A percentile compares a stretch with the other conserved stretches of the same genome.
Conservation (phyloP, 2,329 filamentous ascomycete genomes). For the Cordyceps fumosorosea region DNA sequence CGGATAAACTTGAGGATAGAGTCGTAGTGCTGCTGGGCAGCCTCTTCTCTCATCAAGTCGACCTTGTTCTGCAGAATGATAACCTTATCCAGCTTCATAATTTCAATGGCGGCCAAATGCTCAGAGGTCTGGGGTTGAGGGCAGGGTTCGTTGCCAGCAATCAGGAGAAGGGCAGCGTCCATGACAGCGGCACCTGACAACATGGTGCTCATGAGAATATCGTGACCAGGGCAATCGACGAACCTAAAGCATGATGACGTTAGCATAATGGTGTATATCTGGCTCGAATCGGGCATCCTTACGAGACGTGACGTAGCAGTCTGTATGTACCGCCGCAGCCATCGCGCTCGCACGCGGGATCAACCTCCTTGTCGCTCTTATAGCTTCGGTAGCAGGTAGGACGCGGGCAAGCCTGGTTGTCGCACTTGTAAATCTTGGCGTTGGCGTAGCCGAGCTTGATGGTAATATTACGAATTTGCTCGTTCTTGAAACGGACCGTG, state of each 20-base stretch:
- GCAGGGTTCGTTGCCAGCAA: conserved; percentile 97
- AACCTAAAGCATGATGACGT: conserved; percentile 50
- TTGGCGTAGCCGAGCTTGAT: conserved; percentile 99
- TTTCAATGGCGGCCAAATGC: conserved; percentile 97
- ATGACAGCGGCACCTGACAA: conserved; percentile 98
- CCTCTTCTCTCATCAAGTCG: conserved; percentile 94
- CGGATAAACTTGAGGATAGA: conserved; percentile 98
- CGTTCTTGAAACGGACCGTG: conserved; percentile 99
- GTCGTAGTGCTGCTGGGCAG: conserved; percentile 87
- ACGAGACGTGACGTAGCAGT: conserved; percentile 87
- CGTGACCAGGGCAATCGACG: conserved; percentile 98
- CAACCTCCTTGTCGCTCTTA: conserved; percentile 98
- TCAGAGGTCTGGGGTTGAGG: conserved; percentile 98
- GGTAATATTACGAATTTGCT: conserved; percentile 97
- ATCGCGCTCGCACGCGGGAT: conserved; percentile 90
- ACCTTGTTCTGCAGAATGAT: conserved; percentile 99
- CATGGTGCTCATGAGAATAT: conserved; percentile 99
- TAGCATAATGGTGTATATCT: not conserved
- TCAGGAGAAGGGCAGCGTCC: conserved; percentile 93
- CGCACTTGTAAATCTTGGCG: conserved; percentile 98
- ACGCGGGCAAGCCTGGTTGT: conserved; percentile 82
- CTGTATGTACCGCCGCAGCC: conserved; percentile 84
- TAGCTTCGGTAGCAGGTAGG: conserved; percentile 95
- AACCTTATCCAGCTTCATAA: conserved; percentile 99
- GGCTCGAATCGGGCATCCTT: conserved; percentile 30